These are phyloP conservation scores for Hypomontagnella submonticulosa DNA, from an alignment of 495 filamentous ascomycete species.

Conservation along the genomic window DNA sequence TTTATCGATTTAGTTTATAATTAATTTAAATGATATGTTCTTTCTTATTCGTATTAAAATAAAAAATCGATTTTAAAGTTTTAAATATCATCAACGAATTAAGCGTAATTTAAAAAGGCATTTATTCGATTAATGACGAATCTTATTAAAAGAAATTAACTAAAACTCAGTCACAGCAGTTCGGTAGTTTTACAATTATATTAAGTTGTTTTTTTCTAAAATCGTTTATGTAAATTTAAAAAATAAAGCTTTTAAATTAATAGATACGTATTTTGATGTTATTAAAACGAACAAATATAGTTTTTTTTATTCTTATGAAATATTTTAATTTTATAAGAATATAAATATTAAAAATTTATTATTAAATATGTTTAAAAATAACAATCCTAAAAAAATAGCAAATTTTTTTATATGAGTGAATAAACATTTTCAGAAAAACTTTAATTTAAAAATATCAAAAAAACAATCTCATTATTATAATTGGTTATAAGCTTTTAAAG, in stretches of 20 bases:
- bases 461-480: too few relatives aligned
- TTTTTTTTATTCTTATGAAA: background rate
- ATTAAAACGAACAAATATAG: background rate
- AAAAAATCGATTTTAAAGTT: background rate
- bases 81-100: background rate
- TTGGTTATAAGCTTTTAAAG: too few relatives aligned
- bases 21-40: slow-evolving; percentile 3
- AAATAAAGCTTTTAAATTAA: background rate
- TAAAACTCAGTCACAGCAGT: background rate
- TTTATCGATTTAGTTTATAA: background rate
- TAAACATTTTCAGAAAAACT: too few relatives aligned
- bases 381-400: too few relatives aligned
- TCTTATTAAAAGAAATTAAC: background rate
- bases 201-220: background rate
- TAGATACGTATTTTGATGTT: background rate
- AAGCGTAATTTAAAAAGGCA: background rate
- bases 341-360: too few relatives aligned
- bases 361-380: too few relatives aligned
- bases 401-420: too few relatives aligned
- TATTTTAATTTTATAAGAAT: background rate
- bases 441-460: too few relatives aligned
- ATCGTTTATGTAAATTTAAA: background rate
- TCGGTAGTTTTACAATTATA: background rate
- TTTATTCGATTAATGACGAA: background rate
- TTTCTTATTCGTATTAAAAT: background rate